A percentile compares a stretch with the other conserved stretches of the same genome.
Conservation (phyloP, 2,329 filamentous ascomycete genomes). For the Tympanopsis confertula region DNA sequence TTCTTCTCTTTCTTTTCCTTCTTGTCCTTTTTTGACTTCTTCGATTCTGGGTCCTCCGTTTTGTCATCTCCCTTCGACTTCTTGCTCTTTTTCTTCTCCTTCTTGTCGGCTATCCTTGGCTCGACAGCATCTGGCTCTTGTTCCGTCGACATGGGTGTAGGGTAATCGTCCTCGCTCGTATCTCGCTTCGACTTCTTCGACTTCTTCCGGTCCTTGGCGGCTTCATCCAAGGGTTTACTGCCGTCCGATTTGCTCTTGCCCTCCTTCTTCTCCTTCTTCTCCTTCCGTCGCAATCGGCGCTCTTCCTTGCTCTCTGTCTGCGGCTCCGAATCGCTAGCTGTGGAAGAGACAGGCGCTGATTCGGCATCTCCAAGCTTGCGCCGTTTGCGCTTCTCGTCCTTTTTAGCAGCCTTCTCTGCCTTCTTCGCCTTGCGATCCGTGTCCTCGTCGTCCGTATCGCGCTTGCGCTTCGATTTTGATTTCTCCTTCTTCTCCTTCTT, state of each 20-base stretch:
- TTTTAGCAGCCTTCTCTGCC: background rate
- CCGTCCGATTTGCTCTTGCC: background rate
- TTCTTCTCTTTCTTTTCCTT: slow-evolving; percentile 1
- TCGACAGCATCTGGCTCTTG: background rate
- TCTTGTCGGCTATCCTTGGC: background rate
- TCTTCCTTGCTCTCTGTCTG: background rate
- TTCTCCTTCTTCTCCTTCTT: background rate
- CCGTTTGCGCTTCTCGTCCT: background rate
- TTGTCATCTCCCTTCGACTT: background rate
- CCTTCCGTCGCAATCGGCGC: background rate
- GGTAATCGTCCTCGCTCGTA: background rate
- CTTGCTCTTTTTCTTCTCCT: background rate
- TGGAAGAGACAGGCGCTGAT: background rate
- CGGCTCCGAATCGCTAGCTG: background rate
- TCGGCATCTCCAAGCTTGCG: no score
- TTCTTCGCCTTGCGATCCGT: background rate
- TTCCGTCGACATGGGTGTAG: background rate
- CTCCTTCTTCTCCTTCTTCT: background rate
- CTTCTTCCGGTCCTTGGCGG: background rate
- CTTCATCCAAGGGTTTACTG: background rate
- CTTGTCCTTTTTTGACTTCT: background rate
- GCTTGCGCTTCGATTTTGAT: background rate
- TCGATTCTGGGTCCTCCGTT: background rate
- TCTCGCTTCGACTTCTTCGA: background rate
- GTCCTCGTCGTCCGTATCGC: background rate